Base-by-base conservation (phyloP, 768 basidiomycete species). In the Neoboletus magnificus region DNA sequence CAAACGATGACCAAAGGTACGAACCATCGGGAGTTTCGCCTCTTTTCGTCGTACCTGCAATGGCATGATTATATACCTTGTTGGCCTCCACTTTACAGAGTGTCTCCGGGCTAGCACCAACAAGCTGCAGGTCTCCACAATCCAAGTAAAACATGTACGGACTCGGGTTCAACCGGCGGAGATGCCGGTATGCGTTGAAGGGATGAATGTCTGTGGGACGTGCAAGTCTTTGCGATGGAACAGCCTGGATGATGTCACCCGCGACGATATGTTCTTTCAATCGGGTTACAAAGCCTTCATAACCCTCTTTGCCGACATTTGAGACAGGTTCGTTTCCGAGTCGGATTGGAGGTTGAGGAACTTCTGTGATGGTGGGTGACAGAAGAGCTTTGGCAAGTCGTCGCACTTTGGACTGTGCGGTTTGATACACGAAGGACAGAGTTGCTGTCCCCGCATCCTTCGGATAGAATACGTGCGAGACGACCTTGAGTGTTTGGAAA, bases 111-210 rank as follows among this genome's bases (percentile, higher is more conserved):
- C 93, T 96, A 2, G 97, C 97, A 12, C 97, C 97, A n/a, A 98
- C 94, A 35, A 99, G 79, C 71, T 98, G 94, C 12, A 96, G 68
- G 52, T 92, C 92, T 6, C 91, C 91, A 62, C 93, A 96, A 64
- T 98, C 91, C 63, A 99, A 71, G 69, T 94, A 99, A 74, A 95
- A 99, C 95, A 97, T 98, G 74, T 99, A 98, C 16, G 97, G 97
- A 52, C 93, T 96, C 1, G 97, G 97, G 65, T 99, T 99, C 58
- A 98, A 83, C 65, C 95, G 87, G 43, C 97, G 87, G 43, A 99
- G 79, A 51, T 92, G 90, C 48, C 97, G 80, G 68, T 98, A 99
- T 8, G 88, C 93, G 75, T 98, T 99, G 79, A 99, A 99, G 2
- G 97, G 96, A 70, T 98, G 93, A 20, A 99, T 76, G 20, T 81